Evolutionary conservation across 2,329 filamentous ascomycete species (phyloP).

Genomic region (Penicillium brevicompactum): DNA sequence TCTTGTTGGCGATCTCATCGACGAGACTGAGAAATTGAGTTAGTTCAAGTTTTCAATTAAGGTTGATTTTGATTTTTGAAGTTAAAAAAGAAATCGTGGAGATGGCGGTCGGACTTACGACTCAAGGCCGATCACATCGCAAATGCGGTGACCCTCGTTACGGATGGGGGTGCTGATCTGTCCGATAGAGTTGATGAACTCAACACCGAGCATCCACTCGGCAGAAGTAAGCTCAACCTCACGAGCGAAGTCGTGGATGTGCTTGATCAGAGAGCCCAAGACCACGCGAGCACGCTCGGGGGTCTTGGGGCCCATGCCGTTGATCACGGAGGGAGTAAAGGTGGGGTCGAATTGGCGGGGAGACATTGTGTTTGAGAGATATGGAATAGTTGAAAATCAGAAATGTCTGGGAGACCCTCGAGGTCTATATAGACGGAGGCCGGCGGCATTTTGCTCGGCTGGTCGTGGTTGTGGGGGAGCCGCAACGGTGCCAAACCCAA

Average conservation of each 20-base stretch:
- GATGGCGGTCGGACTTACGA: slow-evolving; percentile 39
- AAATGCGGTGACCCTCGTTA: slow-evolving; percentile 74
- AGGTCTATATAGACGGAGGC: slow-evolving; percentile 21
- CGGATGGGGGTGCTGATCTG: slow-evolving; percentile 68
- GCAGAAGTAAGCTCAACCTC: slow-evolving; percentile 76
- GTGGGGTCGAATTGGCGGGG: slow-evolving; percentile 60
- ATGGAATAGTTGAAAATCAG: not conserved
- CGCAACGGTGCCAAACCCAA: not conserved
- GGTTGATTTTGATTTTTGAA: not conserved
- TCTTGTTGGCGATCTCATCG: slow-evolving; percentile 75
- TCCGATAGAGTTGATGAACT: slow-evolving; percentile 74
- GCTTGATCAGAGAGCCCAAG: slow-evolving; percentile 65
- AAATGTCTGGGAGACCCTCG: slow-evolving; percentile 4
- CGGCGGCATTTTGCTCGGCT: slow-evolving; percentile 29
- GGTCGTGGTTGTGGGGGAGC: slow-evolving; percentile 36
- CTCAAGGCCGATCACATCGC: slow-evolving; percentile 73
- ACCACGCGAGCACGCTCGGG: slow-evolving; percentile 65
- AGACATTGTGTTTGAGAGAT: slow-evolving; percentile 20
- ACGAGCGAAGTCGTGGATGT: slow-evolving; percentile 77
- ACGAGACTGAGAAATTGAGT: slow-evolving; percentile 56
- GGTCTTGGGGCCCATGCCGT: slow-evolving; percentile 71
- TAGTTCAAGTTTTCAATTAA: slow-evolving; percentile 25
- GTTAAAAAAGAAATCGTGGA: not conserved
- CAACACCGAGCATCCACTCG: slow-evolving; percentile 75
- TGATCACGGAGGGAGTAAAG: slow-evolving; percentile 74